Evolutionary conservation across 345 rosid genomes (phyloP).

Genomic region (Aquilaria yunnanensis): DNA sequence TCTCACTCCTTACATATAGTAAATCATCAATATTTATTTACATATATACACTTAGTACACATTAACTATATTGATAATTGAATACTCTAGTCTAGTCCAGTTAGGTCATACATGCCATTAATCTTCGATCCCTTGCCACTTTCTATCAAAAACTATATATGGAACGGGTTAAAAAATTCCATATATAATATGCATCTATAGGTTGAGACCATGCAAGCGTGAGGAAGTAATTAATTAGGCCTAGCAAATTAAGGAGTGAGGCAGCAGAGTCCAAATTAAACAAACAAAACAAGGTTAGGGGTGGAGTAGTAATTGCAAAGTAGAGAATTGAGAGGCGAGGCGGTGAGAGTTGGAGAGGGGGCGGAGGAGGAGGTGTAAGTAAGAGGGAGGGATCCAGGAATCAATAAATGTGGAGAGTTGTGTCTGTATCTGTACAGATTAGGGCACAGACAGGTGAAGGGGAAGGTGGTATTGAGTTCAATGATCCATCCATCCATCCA

Average conservation of each 20-base stretch:
- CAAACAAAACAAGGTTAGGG: neutral
- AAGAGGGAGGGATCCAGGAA: neutral
- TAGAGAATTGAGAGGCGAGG: constrained; percentile 21
- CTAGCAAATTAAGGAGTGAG: constrained; percentile 5
- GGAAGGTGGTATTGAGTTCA: constrained; percentile 29
- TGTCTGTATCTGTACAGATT: constrained; percentile 12
- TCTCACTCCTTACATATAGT: too few relatives aligned
- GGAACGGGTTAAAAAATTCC: too few relatives aligned
- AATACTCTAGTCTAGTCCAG: too few relatives aligned
- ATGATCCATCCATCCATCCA: constrained; percentile 15
- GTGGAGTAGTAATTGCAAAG: neutral
- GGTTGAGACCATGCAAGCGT: neutral
- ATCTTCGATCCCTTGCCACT: too few relatives aligned
- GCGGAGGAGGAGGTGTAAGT: constrained; percentile 8
- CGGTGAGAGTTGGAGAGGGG: constrained; percentile 29
- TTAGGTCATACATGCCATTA: too few relatives aligned
- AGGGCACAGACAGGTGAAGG: constrained; percentile 32
- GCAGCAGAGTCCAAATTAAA: constrained; percentile 18
- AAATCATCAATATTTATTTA: too few relatives aligned
- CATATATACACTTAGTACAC: too few relatives aligned
- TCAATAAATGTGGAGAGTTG: constrained; percentile 35
- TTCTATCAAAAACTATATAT: too few relatives aligned
- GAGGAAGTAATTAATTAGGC: neutral
- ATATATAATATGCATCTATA: neutral
- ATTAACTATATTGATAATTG: too few relatives aligned